Percentiles rank a stretch among this genome's conserved stretches.
Evolutionary conservation across 73 alveolate species (phyloP).

Genomic region (Tetrahymena elliotti): DNA sequence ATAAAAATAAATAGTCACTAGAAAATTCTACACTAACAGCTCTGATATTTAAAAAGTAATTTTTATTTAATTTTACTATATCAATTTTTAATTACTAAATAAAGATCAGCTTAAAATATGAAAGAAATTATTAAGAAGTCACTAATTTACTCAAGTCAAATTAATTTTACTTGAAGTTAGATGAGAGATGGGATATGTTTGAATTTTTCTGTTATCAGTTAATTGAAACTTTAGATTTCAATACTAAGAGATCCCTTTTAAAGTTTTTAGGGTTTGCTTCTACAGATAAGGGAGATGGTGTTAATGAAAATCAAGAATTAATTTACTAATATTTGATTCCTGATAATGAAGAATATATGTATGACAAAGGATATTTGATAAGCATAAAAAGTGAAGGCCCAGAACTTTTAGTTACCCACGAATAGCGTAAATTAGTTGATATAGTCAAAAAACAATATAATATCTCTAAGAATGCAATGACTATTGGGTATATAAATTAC

Average conservation of each 20-base stretch:
- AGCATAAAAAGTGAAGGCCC: neutral
- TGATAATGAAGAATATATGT: neutral
- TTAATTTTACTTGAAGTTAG: neutral
- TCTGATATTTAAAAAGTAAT: neutral
- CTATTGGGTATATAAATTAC: neutral
- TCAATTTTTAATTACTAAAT: neutral
- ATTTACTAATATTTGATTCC: constrained; percentile 13
- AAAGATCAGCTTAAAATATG: neutral
- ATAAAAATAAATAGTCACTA: neutral
- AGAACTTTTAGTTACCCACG: neutral
- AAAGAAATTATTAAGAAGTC: neutral
- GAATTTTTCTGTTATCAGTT: constrained; percentile 11
- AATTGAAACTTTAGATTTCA: neutral
- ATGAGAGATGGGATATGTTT: constrained; percentile 30
- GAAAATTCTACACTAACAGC: neutral
- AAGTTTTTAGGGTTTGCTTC: constrained; percentile 25
- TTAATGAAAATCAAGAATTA: constrained; percentile 29
- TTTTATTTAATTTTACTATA: neutral
- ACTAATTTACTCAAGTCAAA: neutral
- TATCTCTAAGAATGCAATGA: neutral
- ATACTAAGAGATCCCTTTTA: constrained; percentile 28
- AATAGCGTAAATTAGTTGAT: neutral
- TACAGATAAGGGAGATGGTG: constrained; percentile 22
- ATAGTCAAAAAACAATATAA: neutral
- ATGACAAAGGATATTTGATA: neutral